Percentiles rank a stretch among this genome's conserved stretches.
phyloP scores from a whole-genome alignment of 2,329 filamentous ascomycete species.

The Exophiala lecanii-corni region DNA sequence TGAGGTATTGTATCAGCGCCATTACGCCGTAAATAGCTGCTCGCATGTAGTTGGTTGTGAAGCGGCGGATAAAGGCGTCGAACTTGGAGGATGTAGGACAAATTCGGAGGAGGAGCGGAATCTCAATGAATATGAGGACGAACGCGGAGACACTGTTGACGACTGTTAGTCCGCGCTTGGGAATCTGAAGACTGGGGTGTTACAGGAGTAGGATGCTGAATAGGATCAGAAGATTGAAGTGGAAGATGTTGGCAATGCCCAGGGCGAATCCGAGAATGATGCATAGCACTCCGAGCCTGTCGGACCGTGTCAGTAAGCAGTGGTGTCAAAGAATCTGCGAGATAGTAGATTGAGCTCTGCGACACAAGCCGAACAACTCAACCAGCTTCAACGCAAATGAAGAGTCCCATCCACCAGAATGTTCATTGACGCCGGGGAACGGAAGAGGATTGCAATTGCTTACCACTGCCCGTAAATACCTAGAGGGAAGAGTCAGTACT shows the following conservation, averaged over 20 bases:
- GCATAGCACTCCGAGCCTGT: slow-evolving; percentile 50
- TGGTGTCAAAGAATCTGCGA: no score
- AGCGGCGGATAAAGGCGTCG: slow-evolving; percentile 80
- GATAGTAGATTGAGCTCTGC: no score
- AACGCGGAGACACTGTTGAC: slow-evolving; percentile 60
- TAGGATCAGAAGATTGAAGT: slow-evolving; percentile 56
- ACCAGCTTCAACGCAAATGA: no score
- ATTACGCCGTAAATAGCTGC: slow-evolving; percentile 79
- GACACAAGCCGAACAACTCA: no score
- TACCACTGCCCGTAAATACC: slow-evolving; percentile 68
- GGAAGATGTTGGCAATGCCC: slow-evolving; percentile 65
- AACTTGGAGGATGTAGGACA: slow-evolving; percentile 91
- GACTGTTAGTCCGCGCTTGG: no score
- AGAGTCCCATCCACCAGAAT: no score
- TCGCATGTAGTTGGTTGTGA: slow-evolving; percentile 94
- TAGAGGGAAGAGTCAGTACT: no score
- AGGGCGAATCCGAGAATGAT: slow-evolving; percentile 63
- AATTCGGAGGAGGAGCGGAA: slow-evolving; percentile 92
- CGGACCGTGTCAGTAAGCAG: slow-evolving; percentile 1
- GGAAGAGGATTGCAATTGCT: no score
- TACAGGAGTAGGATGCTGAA: slow-evolving; percentile 57
- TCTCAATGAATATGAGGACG: slow-evolving; percentile 78
- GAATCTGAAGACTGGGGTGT: no score
- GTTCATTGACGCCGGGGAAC: no score
- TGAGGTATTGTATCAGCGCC: slow-evolving; percentile 79